Evolutionary conservation across 106 monocot genomes (phyloP).

Genomic region (Platanthera zijinensis): DNA sequence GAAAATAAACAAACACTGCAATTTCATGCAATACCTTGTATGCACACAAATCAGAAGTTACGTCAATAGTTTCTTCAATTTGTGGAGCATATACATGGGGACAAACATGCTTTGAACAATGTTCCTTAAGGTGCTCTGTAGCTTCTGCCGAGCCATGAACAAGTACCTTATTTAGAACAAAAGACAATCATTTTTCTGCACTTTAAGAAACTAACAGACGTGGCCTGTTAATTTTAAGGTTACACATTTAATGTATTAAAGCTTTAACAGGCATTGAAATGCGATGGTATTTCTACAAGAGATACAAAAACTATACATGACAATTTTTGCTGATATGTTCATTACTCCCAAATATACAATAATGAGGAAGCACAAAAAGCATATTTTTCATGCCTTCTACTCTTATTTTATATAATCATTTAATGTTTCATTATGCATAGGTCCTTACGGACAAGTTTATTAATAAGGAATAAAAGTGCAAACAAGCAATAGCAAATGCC

Average conservation of each 20-base stretch:
- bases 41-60: slow-evolving; percentile 93
- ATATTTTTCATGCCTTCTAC: neutral
- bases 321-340: neutral
- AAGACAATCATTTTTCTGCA: neutral
- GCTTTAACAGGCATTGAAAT: neutral
- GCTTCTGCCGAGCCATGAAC: slow-evolving; percentile 98
- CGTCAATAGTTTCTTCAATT: slow-evolving; percentile 94
- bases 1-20: neutral
- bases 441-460: neutral
- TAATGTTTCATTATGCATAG: neutral
- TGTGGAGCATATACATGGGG: slow-evolving; percentile 98
- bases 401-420: neutral
- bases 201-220: neutral
- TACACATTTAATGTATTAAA: neutral
- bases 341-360: neutral
- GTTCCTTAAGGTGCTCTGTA: slow-evolving; percentile 95
- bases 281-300: neutral
- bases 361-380: neutral
- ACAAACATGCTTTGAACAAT: slow-evolving; percentile 68
- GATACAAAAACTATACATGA: neutral
- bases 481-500: too few species aligned
- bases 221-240: neutral
- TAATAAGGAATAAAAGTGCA: too few species aligned
- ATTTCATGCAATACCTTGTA: slow-evolving; percentile 63
- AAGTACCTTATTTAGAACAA: slow-evolving; percentile 49